Evolutionary conservation across 1,139 yeast genomes (phyloP).

Genomic region (Martiniozyma asiatica): DNA sequence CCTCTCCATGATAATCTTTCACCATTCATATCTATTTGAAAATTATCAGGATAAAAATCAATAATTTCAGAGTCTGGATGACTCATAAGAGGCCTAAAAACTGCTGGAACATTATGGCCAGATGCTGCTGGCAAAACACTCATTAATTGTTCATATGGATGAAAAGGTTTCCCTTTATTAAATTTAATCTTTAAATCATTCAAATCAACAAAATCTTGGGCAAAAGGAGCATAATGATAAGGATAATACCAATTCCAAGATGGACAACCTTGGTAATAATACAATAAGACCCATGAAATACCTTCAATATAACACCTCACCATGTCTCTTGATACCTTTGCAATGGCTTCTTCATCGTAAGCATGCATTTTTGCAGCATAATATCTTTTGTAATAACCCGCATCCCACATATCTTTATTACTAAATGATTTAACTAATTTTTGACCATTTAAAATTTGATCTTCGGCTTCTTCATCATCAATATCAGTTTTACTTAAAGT

Average conservation of each 20-base stretch:
- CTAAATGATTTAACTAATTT: constrained; percentile 1
- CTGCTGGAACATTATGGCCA: constrained; percentile 78
- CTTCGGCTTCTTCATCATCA: constrained; percentile 17
- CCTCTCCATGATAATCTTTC: constrained; percentile 95
- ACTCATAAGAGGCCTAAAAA: constrained; percentile 76
- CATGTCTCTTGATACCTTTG: constrained; percentile 44
- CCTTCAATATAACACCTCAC: constrained; percentile 81
- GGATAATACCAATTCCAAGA: constrained; percentile 99
- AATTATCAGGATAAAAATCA: constrained; percentile 85
- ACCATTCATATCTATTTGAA: constrained; percentile 90
- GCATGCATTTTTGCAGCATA: constrained; percentile 66
- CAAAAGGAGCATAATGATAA: constrained; percentile 96
- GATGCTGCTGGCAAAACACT: constrained; percentile 96
- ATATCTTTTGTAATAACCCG: constrained; percentile 78
- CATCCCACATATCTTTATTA: constrained; percentile 61
- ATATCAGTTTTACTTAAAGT: no score
- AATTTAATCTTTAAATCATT: constrained; percentile 48
- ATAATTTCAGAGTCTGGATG: constrained; percentile 71
- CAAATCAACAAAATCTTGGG: constrained; percentile 65
- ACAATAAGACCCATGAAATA: constrained; percentile 84
- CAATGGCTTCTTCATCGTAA: constrained; percentile 41
- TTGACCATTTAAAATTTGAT: constrained; percentile 25
- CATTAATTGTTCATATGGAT: constrained; percentile 95
- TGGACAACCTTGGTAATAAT: constrained; percentile 95
- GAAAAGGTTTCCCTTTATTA: constrained; percentile 65